Base-by-base conservation (phyloP, 2,329 filamentous ascomycete species). In the Parastagonospora avenae region DNA sequence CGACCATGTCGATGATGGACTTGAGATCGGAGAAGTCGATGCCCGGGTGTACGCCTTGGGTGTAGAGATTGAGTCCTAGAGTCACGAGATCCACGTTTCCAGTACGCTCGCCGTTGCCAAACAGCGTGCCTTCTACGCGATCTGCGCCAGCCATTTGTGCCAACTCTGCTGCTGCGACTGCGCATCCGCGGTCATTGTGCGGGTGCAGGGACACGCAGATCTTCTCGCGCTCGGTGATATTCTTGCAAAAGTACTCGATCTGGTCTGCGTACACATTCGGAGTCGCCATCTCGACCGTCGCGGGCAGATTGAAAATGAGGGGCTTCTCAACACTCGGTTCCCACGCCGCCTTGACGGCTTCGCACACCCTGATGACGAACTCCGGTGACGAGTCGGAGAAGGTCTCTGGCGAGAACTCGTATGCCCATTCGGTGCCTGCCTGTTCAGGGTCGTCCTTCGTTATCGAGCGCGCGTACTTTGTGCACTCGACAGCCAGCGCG, bases 141-240 rank as follows among this genome's bases (percentile, higher is more conserved):
- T 97, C 91, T 31, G 92, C 94, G 46, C 93, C 94, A 14, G 92
- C 94, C 92, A 97, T 97, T 75, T 97, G 92, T 6, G 89, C 93
- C 66, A 97, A 76, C 72, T 97, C 93, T 8, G 93, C 90, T 0
- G 92, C 92, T 0, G 93, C 93, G 12, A 94, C 86, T 3, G 91
- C 92, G 63, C 90, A 95, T 16, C 93, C 93, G 56, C 94, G 84
- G 74, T 97, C 94, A 70, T 97, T 97, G 77, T 99, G 93, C 8
- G 91, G 90, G 73, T 97, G 94, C 46, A 97, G 82, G 54, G 90
- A 95, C 11, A 97, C 89, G 65, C 87, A 90, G 43, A 96, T 83
- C 78, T 92, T 94, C 67, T 96, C 88, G 45, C 92, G 82, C 74
- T 96, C 89, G 0, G 83, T 82, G 69, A 97, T 92, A 71, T 93